These are phyloP conservation scores for Glycine soja DNA, from an alignment of 306 rosid species.

Conservation along the genomic window DNA sequence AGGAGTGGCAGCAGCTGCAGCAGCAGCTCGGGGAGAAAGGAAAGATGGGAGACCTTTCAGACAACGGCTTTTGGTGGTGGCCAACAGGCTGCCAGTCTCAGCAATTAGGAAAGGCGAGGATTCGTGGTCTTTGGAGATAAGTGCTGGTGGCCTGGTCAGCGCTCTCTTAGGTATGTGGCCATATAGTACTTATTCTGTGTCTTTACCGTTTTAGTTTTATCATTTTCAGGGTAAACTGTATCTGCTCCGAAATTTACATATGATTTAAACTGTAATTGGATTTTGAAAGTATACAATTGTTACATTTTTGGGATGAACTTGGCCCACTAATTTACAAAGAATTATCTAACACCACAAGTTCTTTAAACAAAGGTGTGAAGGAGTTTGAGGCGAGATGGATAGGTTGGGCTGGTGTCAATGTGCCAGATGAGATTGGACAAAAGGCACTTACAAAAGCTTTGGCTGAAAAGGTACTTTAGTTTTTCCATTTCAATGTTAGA, in stretches of 20 bases:
- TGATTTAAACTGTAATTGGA: constrained; percentile 28
- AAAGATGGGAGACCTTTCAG: constrained; percentile 56
- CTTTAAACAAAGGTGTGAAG: constrained; percentile 73
- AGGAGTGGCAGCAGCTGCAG: constrained; percentile 57
- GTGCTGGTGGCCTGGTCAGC: constrained; percentile 89
- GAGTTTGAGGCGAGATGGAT: constrained; percentile 92
- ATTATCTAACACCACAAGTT: constrained; percentile 23
- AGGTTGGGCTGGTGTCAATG: constrained; percentile 98
- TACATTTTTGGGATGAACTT: no score
- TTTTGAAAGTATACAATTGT: no score
- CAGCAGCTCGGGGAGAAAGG: constrained; percentile 60
- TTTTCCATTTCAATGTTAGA: constrained; percentile 2
- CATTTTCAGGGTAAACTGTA: neutral
- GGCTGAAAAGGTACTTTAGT: constrained; percentile 72
- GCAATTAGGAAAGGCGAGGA: constrained; percentile 88
- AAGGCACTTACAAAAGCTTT: constrained; percentile 84
- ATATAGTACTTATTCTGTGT: neutral
- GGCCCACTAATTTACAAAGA: no score
- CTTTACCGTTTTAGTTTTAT: constrained; percentile 22
- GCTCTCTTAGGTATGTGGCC: constrained; percentile 79
- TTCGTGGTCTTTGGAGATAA: constrained; percentile 85
- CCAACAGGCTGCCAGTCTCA: constrained; percentile 89
- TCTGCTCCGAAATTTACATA: constrained; percentile 25
- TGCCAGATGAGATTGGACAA: constrained; percentile 87
- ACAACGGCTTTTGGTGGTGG: constrained; percentile 89